Base-by-base conservation (phyloP, 2,329 filamentous ascomycete species). In the Trichoderma asperellum region DNA sequence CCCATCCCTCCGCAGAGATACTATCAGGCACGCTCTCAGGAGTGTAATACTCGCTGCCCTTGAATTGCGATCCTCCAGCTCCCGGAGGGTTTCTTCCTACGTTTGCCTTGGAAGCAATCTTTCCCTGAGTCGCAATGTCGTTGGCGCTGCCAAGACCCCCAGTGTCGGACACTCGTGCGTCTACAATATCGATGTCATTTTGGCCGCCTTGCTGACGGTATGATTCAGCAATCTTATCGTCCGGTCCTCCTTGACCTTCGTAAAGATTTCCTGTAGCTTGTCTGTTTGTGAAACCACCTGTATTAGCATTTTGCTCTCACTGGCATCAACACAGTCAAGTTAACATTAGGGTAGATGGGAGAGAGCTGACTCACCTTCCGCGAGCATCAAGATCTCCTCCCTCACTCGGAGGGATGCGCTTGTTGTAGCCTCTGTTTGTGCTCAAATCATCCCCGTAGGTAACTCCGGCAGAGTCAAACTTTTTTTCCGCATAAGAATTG, bases 351-450 rank as follows among this genome's bases (percentile, higher is more conserved):
- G 24, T 24, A 24, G 24, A 24, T 24, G 24, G 24, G 24, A 24
- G 24, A 24, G 5, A 49, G n/a, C 8, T 24, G n/a, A 43, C 80
- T 72, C 79, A 83, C 84, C 82, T 78, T 70, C 83, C 83, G 18
- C 77, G 80, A 47, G 81, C 79, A 67, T 85, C 83, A 0, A 82
- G 71, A 7, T 78, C 77, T 18, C 83, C 83, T 34, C 83, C 83
- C 74, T 85, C 83, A 69, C 80, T 79, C 2, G 79, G 79, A 18
- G 82, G 81, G 34, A 84, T 84, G 10, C 80, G 79, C 76, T 80
- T 82, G 76, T 84, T 80, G 77, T 81, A 84, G 24, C 83, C 74
- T 21, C 75, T 75, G 72, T 82, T 85, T 56, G 83, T 84, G 76
- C 79, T 82, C 43, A 84, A 71, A 29, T 85, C 82, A 47, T 81